Evolutionary conservation across 2,329 filamentous ascomycete species (phyloP), one percentile per base, ranked within the genome.

Genomic region (Penicillium sp.): DNA sequence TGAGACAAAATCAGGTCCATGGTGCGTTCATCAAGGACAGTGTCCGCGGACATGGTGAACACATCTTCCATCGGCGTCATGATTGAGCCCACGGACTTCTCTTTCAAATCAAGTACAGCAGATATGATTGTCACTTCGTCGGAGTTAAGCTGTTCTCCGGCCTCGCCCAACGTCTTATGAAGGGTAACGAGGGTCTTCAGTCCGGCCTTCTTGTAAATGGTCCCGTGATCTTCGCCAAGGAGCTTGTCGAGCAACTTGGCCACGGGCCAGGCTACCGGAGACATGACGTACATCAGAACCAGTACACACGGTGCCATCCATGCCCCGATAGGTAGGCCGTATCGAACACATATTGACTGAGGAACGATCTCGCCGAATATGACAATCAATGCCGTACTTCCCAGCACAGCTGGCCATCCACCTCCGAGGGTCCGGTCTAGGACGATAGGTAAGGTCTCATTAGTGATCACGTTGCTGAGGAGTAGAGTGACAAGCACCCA

Each of bases 41-140:
- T 95, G 71, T 99, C 93, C 55, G 94, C 91, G n/a, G 93, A 93
- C 87, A 99, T 92, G 63, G 91, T 94, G 74, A 96, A 99, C 52
- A 98, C 95, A 73, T 99, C 93, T 49, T 92, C 88, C 91, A 99
- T 98, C 0, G 95, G 95, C 0, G 96, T 99, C 95, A 99, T 99
- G 73, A 99, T 97, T 72, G 87, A 90, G 48, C 92, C 92, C 6
- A 99, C 93, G 0, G 94, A 84, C 80, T 99, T 99, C 68, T 95
- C 93, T 80, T 98, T 99, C 67, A 99, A 83, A 74, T 99, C 95
- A 59, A 99, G 81, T 14, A 98, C 95, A 40, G 95, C 94, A 67
- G 92, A 97, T 77, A 99, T 99, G 75, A 99, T 99, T 62, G 95
- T 98, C 67, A 99, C 95, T 77, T 99, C 95, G 73, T 99, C 95